Evolutionary conservation across 129 eudicot species (phyloP).

Genomic region (Chrysanthemum lavandulifolium): DNA sequence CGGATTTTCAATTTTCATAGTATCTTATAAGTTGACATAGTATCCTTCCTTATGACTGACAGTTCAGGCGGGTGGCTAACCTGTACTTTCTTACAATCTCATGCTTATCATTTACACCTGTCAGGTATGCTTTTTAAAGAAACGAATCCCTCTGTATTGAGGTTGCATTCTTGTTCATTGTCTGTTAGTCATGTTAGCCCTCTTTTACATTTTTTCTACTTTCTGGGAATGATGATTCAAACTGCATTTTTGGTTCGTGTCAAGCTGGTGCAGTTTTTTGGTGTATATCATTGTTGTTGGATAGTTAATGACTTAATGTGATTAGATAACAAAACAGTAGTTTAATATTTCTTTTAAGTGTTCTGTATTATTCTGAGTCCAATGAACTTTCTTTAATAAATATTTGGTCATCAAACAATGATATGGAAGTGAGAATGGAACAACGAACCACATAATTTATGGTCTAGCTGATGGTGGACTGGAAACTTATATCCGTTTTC

Average conservation of each 20-base stretch:
- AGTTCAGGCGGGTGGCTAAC: constrained; percentile 99
- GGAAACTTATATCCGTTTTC: too few species aligned
- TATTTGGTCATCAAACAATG: too few species aligned
- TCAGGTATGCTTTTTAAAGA: constrained; percentile 54
- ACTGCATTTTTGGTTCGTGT: background rate
- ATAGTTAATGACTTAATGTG: constrained; percentile 1
- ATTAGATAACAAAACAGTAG: too few species aligned
- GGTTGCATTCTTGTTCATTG: background rate
- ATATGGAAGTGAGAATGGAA: too few species aligned
- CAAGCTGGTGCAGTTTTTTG: background rate
- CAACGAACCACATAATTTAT: too few species aligned
- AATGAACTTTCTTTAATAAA: background rate
- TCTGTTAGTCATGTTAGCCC: background rate
- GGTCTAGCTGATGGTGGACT: too few species aligned
- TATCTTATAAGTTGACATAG: constrained; percentile 23
- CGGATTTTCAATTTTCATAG: background rate
- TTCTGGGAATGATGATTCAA: background rate
- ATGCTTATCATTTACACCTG: constrained; percentile 86
- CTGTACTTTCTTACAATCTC: constrained; percentile 92
- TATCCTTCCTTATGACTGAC: constrained; percentile 45
- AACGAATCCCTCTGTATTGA: constrained; percentile 2
- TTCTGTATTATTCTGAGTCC: too few species aligned
- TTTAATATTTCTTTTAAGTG: too few species aligned
- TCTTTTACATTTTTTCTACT: constrained; percentile 2
- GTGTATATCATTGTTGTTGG: background rate